Conservation (phyloP, 345 rosid genomes). For the Linum usitatissimum region DNA sequence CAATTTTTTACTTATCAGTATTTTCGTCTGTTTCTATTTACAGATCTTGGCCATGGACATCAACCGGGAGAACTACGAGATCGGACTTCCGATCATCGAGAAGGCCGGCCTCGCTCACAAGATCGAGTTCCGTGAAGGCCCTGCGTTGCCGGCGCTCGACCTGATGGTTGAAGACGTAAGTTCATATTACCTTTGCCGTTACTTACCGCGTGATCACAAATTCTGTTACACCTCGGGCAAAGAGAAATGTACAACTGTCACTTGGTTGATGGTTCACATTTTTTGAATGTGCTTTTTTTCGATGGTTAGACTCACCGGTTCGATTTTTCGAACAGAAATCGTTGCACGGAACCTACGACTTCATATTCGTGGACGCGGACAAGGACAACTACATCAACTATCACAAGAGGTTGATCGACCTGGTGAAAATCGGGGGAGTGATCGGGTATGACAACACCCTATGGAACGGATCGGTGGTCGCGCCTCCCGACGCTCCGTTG, state of each 20-base stretch:
- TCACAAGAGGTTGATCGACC: conserved; percentile 32
- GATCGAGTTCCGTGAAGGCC: conserved; percentile 26
- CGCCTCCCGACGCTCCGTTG: conserved; percentile 20
- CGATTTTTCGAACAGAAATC: conserved; percentile 11
- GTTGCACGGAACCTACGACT: conserved; percentile 39
- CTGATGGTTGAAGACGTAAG: conserved; percentile 25
- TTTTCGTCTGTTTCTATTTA: neutral
- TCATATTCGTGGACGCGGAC: conserved; percentile 46
- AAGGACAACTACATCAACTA: conserved; percentile 32
- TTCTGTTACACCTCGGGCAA: too few species aligned
- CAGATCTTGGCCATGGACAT: conserved; percentile 31
- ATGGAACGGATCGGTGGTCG: conserved; percentile 33
- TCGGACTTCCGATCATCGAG: conserved; percentile 29
- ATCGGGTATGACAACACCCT: conserved; percentile 36
- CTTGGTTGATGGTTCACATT: too few species aligned
- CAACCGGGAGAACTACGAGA: conserved; percentile 24
- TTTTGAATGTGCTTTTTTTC: too few species aligned
- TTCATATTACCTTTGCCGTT: too few species aligned
- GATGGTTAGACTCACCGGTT: neutral
- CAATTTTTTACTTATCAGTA: neutral
- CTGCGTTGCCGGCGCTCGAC: conserved; percentile 29
- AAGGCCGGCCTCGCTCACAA: conserved; percentile 36
- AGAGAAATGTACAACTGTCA: too few species aligned
- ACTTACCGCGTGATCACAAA: too few species aligned
- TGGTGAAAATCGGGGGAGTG: conserved; percentile 35